Evolutionary conservation across 306 rosid species (phyloP), one percentile per base, ranked within the genome.

Genomic region (Sicyos baderoa): DNA sequence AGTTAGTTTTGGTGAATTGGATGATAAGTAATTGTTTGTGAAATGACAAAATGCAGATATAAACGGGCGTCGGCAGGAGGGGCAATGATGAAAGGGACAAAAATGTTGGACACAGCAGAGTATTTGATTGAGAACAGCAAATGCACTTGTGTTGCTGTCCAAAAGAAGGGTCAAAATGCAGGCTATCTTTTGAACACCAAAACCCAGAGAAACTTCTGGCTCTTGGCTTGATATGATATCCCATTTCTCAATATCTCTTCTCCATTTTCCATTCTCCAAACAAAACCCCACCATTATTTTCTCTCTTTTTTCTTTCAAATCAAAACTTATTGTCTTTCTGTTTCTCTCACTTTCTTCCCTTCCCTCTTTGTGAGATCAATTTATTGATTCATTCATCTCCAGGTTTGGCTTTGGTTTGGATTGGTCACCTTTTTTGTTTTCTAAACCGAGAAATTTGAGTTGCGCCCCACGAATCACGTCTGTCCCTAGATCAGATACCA

Each of bases 151-250:
- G 93, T 91, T 70, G 90, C 80, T 4, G 95, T 91, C 2, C 93
- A 86, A 76, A 91, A 83, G 68, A 91, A 86, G 77, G 89, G 89
- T 32, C 95, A 90, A 70, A 86, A 81, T 68, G 95, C 82, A 61
- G 97, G 97, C 54, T 86, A 76, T 80, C 89, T 91, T 76, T 88
- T 91, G 79, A 88, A 84, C 60, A 80, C 95, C 16, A 91, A 85
- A 84, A 88, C 95, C 19, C 93, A 85, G 25, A 86, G 76, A 62
- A 91, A 91, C 73, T 91, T 91, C 88, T 91, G 97, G 97, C 95
- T 91, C 66, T 75, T 91, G 66, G 97, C 97, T 42, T 90, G 59
- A 60, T 29, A 29, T n/a, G n/a, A n/a, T 25, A 25, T 29, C 0
- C 4, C 35, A 29, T 29, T 29, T 29, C 35, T 29, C 35, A 29